These are phyloP conservation scores for Acanthamoeba polyphaga DNA, from an alignment of 208 protist species.

Conservation along the genomic window DNA sequence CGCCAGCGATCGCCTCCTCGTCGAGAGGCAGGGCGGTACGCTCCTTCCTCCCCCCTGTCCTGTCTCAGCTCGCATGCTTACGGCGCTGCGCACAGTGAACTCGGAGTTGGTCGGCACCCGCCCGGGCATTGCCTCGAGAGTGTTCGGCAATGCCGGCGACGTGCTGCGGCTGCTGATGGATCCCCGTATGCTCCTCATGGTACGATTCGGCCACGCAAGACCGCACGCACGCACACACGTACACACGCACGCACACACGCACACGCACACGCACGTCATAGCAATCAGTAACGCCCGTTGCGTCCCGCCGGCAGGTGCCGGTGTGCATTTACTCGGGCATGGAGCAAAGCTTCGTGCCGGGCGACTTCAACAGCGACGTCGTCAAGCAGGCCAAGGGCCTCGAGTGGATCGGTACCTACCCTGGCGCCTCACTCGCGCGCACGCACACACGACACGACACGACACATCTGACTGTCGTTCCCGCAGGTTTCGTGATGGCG, in stretches of 20 bases:
- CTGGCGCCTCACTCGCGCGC: not conserved
- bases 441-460: not conserved
- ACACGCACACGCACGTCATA: too few species aligned
- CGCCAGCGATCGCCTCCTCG: not conserved
- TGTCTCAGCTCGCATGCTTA: too few species aligned
- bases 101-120: not conserved
- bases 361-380: slow-evolving; percentile 59
- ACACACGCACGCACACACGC: too few species aligned
- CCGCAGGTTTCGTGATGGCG: slow-evolving; percentile 19
- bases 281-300: not conserved
- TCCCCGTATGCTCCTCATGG: slow-evolving; percentile 41
- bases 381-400: slow-evolving; percentile 57
- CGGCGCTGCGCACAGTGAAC: not conserved
- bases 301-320: not conserved
- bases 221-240: too few species aligned
- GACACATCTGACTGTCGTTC: not conserved
- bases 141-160: not conserved
- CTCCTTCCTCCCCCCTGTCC: not conserved
- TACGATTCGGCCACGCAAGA: not conserved
- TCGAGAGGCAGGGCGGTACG: slow-evolving; percentile 11
- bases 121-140: not conserved
- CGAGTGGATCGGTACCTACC: slow-evolving; percentile 30
- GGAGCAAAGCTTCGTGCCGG: slow-evolving; percentile 50
- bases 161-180: slow-evolving; percentile 23
- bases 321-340: slow-evolving; percentile 53